A percentile compares a stretch with the other conserved stretches of the same genome.
These are phyloP conservation scores for Dysphania ambrosioides DNA, from an alignment of 148 eudicot genomes.

Conservation along the genomic window DNA sequence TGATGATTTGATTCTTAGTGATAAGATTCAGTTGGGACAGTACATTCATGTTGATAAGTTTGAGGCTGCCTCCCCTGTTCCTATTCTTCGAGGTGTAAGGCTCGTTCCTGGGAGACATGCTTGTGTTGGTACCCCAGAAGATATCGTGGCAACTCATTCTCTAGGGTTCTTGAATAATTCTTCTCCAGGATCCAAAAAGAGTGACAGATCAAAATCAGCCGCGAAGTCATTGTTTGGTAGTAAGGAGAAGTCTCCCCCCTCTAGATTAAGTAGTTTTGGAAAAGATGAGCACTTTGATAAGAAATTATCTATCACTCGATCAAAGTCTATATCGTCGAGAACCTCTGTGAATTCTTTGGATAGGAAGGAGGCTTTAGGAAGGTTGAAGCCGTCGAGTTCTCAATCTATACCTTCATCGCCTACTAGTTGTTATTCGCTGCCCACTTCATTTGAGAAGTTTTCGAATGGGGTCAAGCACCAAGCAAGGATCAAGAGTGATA, in stretches of 20 bases:
- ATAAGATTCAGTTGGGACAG: conserved; percentile 87
- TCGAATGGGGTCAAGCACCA: conserved; percentile 64
- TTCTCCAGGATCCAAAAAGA: conserved; percentile 38
- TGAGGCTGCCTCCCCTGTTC: conserved; percentile 81
- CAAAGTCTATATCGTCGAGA: conserved; percentile 59
- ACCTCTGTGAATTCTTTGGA: conserved; percentile 35
- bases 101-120: conserved; percentile 87
- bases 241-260: conserved; percentile 40
- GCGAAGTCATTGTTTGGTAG: conserved; percentile 36
- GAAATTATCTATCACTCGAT: conserved; percentile 44
- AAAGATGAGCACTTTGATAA: conserved; percentile 46
- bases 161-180: conserved; percentile 57
- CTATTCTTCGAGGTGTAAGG: conserved; percentile 68
- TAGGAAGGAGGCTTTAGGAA: conserved; percentile 47
- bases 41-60: conserved; percentile 80
- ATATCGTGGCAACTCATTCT: conserved; percentile 75
- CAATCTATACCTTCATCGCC: conserved; percentile 81
- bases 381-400: conserved; percentile 45
- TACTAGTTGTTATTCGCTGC: conserved; percentile 73
- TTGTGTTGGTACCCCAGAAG: conserved; percentile 84
- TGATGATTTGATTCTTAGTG: conserved; percentile 74
- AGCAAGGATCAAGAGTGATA: conserved; percentile 55
- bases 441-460: conserved; percentile 78
- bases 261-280: conserved; percentile 33
- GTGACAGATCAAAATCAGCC: conserved; percentile 43